Evolutionary conservation across 2,329 filamentous ascomycete genomes (phyloP).

Genomic region (Cadophora sp.): DNA sequence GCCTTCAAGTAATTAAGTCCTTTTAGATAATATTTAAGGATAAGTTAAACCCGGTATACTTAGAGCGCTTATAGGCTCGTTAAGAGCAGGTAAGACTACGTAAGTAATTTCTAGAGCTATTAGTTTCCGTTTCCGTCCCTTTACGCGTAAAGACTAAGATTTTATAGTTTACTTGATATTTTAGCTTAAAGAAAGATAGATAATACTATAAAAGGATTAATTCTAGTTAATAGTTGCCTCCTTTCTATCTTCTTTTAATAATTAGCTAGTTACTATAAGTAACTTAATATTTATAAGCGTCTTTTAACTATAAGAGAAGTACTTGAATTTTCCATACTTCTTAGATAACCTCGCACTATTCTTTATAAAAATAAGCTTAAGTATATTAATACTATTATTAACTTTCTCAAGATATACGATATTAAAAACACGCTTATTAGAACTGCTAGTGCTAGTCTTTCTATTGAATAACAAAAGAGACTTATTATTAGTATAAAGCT

Average conservation of each 20-base stretch:
- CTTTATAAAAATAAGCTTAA: conserved; percentile 78
- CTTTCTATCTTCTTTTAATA: conserved; percentile 86
- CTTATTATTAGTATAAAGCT: conserved; percentile 66
- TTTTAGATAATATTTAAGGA: conserved; percentile 81
- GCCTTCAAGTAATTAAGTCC: conserved; percentile 64
- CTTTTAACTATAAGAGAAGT: conserved; percentile 86
- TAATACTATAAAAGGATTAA: conserved; percentile 86
- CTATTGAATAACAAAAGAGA: conserved; percentile 67
- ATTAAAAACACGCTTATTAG: conserved; percentile 72
- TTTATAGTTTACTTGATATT: conserved; percentile 54
- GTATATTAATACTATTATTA: conserved; percentile 79
- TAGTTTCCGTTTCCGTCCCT: not conserved
- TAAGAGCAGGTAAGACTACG: conserved; percentile 66
- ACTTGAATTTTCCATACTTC: conserved; percentile 82
- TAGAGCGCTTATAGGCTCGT: conserved; percentile 65
- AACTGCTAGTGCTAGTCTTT: conserved; percentile 64
- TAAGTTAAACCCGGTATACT: conserved; percentile 78
- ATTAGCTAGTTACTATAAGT: conserved; percentile 77
- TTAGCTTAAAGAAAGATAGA: conserved; percentile 74
- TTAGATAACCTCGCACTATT: conserved; percentile 82
- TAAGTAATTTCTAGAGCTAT: not conserved
- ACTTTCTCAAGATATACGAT: conserved; percentile 69
- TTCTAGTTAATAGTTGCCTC: conserved; percentile 69
- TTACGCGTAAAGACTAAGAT: not conserved
- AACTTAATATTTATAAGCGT: conserved; percentile 86